Conservation (phyloP, 2,329 filamentous ascomycete genomes). For the Fusarium hainanense region DNA sequence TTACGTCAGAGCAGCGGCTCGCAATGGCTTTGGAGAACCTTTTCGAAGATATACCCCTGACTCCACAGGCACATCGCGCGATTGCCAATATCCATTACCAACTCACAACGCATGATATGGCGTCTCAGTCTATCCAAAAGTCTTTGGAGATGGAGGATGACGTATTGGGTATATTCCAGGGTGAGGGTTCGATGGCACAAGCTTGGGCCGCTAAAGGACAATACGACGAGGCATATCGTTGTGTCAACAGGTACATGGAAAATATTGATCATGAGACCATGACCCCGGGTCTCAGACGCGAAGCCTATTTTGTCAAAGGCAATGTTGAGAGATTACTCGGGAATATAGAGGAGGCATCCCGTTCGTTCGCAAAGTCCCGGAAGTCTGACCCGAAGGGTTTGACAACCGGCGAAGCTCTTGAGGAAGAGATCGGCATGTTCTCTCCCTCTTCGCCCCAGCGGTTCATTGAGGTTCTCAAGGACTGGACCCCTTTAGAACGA, state of each 20-base stretch:
- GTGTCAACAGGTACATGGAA: fast-evolving
- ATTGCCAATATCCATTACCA: not conserved
- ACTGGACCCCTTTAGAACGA: conserved; percentile 43
- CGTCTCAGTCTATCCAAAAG: not conserved
- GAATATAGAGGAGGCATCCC: fast-evolving
- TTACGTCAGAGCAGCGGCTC: fast-evolving
- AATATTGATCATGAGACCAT: not conserved
- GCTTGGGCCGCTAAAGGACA: not conserved
- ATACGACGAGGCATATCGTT: not conserved
- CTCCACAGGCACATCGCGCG: not conserved
- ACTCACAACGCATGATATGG: not conserved
- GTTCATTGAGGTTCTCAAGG: conserved; percentile 32
- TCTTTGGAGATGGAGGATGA: not conserved
- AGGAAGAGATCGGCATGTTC: not conserved
- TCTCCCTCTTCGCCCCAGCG: not conserved
- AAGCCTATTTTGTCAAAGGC: not conserved
- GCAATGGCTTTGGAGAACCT: not conserved
- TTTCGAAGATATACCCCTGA: conserved; percentile 33
- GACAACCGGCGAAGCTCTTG: not conserved
- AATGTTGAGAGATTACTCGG: not conserved
- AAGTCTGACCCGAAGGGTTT: not conserved
- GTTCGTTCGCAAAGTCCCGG: not conserved
- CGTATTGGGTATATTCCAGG: not conserved
- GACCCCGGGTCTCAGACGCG: not conserved
- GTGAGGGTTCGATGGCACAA: not conserved